Base-by-base conservation (phyloP, 140 eudicot species). In the Oenanthe javanica region DNA sequence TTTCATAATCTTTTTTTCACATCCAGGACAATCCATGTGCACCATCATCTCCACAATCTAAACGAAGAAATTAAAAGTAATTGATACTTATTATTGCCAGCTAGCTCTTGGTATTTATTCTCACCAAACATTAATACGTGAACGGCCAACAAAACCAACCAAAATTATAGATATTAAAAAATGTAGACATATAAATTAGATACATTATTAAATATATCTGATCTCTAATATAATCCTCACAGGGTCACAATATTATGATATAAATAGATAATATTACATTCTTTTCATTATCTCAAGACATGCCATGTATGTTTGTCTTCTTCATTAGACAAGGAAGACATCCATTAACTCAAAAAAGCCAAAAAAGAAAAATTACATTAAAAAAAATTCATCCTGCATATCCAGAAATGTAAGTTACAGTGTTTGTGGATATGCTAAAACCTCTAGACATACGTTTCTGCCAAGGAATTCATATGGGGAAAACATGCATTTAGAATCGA, bases 1-100 rank as follows among this genome's bases (percentile, higher is more conserved):
- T 86, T 90, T 92, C 84, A 73, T 89, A 38, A 91, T 82, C 84
- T 91, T 91, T 76, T 63, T 86, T 54, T 89, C 89, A 38, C 97
- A 91, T 50, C 97, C 97, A 12, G 92, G 83, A 76, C 97, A 91
- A 76, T 88, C 92, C 81, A 91, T 86, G 87, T 88, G 87, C 47
- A 91, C 93, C 75, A 80, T 87, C 92, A 91, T 81, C 88, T 91
- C 97, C 86, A 91, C 88, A 82, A 88, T 91, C 97, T 91, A 55
- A 25, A 66, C 70, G 5, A 79, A 66, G 31, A 36, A 54, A 50
- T 23, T 12, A 12, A 49, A n/a, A 45, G 9, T 45, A 21, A 16
- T 15, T 71, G 45, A 71, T 15, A 11, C 43, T 6, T 16, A 25
- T 64, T 2, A 12, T 38, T 70, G 75, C 76, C 76, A 71, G 50